Conservation (phyloP, 2,329 filamentous ascomycete species). For the Lasiodiplodia hormozganensis region DNA sequence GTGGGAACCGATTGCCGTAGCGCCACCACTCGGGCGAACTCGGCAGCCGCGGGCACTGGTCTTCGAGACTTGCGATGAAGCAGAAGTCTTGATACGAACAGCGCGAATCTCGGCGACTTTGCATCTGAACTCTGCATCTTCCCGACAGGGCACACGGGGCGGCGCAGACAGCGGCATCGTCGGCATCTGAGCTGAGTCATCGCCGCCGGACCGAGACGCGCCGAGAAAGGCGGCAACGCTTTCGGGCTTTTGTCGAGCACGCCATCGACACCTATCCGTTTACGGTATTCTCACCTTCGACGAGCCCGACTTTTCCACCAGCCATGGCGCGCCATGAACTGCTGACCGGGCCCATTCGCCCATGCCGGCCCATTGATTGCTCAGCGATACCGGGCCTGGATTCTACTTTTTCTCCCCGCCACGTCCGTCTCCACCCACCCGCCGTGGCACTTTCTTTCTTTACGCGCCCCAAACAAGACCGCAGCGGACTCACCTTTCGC, state of each 20-base stretch:
- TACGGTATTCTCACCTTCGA: background rate
- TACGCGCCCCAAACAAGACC: conserved; percentile 6
- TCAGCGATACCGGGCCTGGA: conserved; percentile 27
- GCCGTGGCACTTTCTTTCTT: background rate
- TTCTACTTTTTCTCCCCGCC: conserved; percentile 25
- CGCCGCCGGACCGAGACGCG: conserved; percentile 10
- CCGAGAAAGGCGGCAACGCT: conserved; percentile 2
- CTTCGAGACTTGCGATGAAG: background rate
- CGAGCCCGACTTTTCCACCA: conserved; percentile 10
- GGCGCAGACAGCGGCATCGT: background rate
- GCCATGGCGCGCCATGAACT: conserved; percentile 10
- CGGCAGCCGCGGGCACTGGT: background rate
- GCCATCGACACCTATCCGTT: conserved; percentile 21
- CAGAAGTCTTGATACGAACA: background rate
- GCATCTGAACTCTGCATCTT: background rate
- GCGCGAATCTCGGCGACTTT: no score
- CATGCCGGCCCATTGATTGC: conserved; percentile 21
- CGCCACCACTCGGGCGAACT: background rate
- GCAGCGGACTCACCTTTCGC: background rate
- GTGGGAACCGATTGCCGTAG: background rate
- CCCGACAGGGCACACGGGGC: background rate
- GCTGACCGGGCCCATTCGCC: conserved; percentile 5
- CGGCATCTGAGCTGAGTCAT: conserved; percentile 25
- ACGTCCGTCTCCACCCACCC: background rate
- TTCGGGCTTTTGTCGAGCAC: conserved; percentile 21